These are phyloP conservation scores for Blastobotrys illinoisensis DNA, from an alignment of 1,139 yeast species.

Conservation along the genomic window DNA sequence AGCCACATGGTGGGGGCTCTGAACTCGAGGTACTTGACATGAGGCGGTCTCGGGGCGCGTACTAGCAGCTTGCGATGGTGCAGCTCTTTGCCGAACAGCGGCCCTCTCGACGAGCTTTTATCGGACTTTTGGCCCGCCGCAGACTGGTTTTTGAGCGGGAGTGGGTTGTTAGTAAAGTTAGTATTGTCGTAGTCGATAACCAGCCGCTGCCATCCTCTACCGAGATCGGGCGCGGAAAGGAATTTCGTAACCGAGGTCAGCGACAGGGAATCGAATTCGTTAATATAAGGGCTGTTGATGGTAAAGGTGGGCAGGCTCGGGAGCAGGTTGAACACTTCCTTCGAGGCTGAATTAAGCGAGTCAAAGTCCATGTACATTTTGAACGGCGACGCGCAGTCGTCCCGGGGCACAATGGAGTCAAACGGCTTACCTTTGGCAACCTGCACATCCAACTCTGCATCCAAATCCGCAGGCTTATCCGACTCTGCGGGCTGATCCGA, in stretches of 20 bases:
- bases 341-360: slow-evolving; percentile 43
- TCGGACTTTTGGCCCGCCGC: not conserved
- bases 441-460: too few relatives aligned
- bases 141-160: not conserved
- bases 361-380: slow-evolving; percentile 49
- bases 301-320: slow-evolving; percentile 23
- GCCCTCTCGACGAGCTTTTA: slow-evolving; percentile 10
- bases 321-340: slow-evolving; percentile 25
- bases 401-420: slow-evolving; percentile 29
- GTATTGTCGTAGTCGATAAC: slow-evolving; percentile 23
- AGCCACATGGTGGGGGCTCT: slow-evolving; percentile 94
- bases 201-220: slow-evolving; percentile 31
- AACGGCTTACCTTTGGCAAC: slow-evolving; percentile 2
- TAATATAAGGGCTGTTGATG: slow-evolving; percentile 25
- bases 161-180: slow-evolving; percentile 3
- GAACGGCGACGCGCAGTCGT: slow-evolving; percentile 31
- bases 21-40: slow-evolving; percentile 66
- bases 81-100: slow-evolving; percentile 14
- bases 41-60: slow-evolving; percentile 81
- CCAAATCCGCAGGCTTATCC: too few relatives aligned
- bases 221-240: slow-evolving; percentile 29
- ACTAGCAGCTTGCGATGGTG: slow-evolving; percentile 24
- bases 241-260: slow-evolving; percentile 31
- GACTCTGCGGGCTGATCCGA: too few relatives aligned
- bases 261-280: slow-evolving; percentile 29